Evolutionary conservation across 73 alveolate species (phyloP), one percentile per base, ranked within the genome.

Genomic region (Paramecium sonneborni): DNA sequence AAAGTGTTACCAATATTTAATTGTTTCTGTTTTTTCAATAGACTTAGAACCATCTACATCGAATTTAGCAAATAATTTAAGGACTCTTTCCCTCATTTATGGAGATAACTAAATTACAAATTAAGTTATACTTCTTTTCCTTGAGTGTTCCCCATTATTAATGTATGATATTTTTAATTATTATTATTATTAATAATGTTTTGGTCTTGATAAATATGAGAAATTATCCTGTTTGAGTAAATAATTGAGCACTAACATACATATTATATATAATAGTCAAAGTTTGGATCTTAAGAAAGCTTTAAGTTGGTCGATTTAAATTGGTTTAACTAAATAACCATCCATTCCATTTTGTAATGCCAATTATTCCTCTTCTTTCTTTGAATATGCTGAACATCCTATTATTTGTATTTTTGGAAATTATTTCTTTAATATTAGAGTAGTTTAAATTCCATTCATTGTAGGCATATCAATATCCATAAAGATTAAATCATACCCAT

Each of bases 11-110:
- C 93, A 86, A 79, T 62, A 86, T 86, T 86, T 86, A 26, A 62
- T 62, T 34, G 93, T 86, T 86, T 86, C 93, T 11, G 68, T 76
- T 43, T 86, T 86, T 24, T 86, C 93, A 14, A 86, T 86, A 12
- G 93, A 62, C 41, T 76, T 76, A 0, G 93, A 86, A 18, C 93
- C 93, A 67, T 86, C 93, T 32, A 34, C 85, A 76, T 86, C 93
- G 12, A 86, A 37, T 68, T 58, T 86, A 23, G 41, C 76, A 38
- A 86, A 86, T 28, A 86, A 72, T 34, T 57, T 76, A 62, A 86
- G 46, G n/a, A 86, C 70, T 56, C 85, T 86, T 26, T 86, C 93
- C 39, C 46, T 76, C 56, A 86, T 56, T 46, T 58, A 34, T 15
- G 93, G 93, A 7, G 88, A 62, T 56, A 86, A 79, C 93, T 86